Percentiles rank a stretch among this genome's conserved stretches.
Evolutionary conservation across 345 rosid species (phyloP).

Genomic region (Hibiscus mutabilis): DNA sequence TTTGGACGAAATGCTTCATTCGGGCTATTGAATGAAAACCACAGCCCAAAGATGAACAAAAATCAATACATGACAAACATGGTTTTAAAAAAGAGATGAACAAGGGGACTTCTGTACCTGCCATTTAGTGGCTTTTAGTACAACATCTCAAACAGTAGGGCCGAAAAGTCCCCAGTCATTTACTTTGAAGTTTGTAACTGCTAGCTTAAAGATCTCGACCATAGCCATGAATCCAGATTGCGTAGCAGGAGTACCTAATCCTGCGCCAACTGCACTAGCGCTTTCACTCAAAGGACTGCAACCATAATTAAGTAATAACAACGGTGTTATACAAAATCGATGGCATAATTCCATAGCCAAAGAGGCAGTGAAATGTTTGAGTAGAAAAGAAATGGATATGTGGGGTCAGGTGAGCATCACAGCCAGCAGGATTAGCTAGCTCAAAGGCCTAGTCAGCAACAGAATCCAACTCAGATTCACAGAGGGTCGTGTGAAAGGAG

Average conservation of each 20-base stretch:
- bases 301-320: conserved; percentile 2
- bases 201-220: conserved; percentile 61
- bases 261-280: conserved; percentile 64
- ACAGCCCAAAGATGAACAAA: neutral
- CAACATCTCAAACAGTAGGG: conserved; percentile 18
- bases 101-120: neutral
- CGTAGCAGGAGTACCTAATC: conserved; percentile 50
- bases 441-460: too few relatives aligned
- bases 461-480: too few relatives aligned
- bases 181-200: conserved; percentile 62
- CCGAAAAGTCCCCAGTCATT: conserved; percentile 70
- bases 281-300: conserved; percentile 77
- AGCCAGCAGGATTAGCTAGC: too few relatives aligned
- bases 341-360: neutral
- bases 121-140: neutral
- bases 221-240: conserved; percentile 54
- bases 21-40: neutral
- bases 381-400: neutral
- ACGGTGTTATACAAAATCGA: neutral
- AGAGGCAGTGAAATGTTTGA: neutral
- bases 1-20: neutral
- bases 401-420: too few relatives aligned
- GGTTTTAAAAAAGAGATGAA: neutral
- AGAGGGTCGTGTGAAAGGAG: too few relatives aligned
- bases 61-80: neutral